Base-by-base conservation (phyloP, 352 stramenopile species). In the Globisporangium megalacanthum region DNA sequence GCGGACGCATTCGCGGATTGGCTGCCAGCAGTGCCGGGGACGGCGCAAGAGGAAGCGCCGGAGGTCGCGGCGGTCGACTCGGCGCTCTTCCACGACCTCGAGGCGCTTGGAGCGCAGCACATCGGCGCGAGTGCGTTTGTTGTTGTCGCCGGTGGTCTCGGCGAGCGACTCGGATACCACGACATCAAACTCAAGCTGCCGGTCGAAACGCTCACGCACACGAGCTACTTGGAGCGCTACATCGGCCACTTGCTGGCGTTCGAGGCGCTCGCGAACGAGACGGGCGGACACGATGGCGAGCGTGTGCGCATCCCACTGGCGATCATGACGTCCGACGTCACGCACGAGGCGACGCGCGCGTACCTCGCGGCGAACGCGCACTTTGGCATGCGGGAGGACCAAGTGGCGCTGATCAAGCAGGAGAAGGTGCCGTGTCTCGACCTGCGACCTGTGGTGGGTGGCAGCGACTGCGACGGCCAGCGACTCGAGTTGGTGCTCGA, bases 261-360 rank as follows among this genome's bases (percentile, higher is more conserved):
- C 41, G 75, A 98, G 68, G 69, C 62, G 35, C 77, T 74, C 1
- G 65, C 67, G 0, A 71, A 65, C 56, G 45, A 39, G 35, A 39
- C 41, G 49, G 19, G 19, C 25, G 8, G 44, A 49, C 9, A 31
- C 35, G 35, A 39, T 15, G 51, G 22, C 22, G 37, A 63, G 13
- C 47, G 39, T 1, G 68, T 84, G 13, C 61, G 51, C 36, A 77
- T 99, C 37, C 95, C 96, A 9, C 77, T 99, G 31, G 94, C 92
- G 35, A 99, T 99, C 63, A 99, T 99, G 97, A 98, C 95, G 51
- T 98, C 86, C 6, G 92, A 95, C 60, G 96, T 98, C 73, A 99
- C 97, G 3, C 89, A 98, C 61, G 76, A 82, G 15, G 76, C 79
- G 17, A 99, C 96, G 9, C 66, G 76, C 49, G 66, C 72, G 45